These are phyloP conservation scores for Fonsecaea nubica DNA, from an alignment of 2,329 filamentous ascomycete genomes.

Conservation along the genomic window DNA sequence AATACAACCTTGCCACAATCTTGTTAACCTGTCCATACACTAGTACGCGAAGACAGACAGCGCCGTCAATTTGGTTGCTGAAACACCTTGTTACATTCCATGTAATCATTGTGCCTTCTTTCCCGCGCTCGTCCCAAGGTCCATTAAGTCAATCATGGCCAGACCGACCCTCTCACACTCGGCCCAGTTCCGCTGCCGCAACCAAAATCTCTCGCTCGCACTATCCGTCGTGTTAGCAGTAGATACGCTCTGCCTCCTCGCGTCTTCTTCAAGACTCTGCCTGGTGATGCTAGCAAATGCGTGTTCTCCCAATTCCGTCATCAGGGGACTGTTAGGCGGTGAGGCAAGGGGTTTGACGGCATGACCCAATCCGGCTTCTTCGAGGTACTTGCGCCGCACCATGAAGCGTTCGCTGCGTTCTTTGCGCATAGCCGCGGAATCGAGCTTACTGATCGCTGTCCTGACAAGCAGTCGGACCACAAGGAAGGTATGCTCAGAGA, in stretches of 20 bases:
- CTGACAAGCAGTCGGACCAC: constrained; percentile 74
- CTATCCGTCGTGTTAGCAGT: constrained; percentile 42
- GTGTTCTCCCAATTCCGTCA: constrained; percentile 60
- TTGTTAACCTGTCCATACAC: not conserved
- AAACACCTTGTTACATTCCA: not conserved
- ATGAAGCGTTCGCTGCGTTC: constrained; percentile 81
- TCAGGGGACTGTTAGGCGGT: constrained; percentile 69
- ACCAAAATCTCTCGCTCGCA: constrained; percentile 52
- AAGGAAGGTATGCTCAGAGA: constrained; percentile 91
- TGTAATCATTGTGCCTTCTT: constrained; percentile 24
- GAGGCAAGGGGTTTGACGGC: constrained; percentile 57
- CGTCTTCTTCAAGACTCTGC: constrained; percentile 52
- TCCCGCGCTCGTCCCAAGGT: constrained; percentile 33
- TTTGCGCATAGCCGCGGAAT: constrained; percentile 84
- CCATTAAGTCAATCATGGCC: constrained; percentile 48
- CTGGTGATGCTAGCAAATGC: constrained; percentile 44
- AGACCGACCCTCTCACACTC: constrained; percentile 51
- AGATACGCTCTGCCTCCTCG: constrained; percentile 46
- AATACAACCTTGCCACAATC: not conserved
- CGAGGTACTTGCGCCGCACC: constrained; percentile 78
- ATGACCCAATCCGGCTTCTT: constrained; percentile 64
- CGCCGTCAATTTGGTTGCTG: not conserved
- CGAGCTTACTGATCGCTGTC: constrained; percentile 76
- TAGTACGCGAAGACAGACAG: not conserved
- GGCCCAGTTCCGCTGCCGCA: constrained; percentile 52